phyloP scores from a whole-genome alignment of 345 rosid species.

The Tarenaya hassleriana region DNA sequence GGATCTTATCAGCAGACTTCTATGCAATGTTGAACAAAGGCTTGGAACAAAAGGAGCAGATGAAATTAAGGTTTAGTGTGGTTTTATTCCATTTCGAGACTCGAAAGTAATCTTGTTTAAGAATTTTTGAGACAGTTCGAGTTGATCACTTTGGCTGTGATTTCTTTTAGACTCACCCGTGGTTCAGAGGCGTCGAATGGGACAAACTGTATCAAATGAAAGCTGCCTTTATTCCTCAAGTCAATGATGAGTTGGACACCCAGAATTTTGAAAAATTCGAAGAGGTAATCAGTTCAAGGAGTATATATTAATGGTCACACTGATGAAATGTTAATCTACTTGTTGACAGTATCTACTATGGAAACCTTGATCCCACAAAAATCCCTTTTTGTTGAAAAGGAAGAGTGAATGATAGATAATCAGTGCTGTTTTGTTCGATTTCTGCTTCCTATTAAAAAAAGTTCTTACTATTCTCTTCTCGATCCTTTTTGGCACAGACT shows the following conservation, averaged over 20 bases:
- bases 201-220: slow-evolving; percentile 75
- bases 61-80: slow-evolving; percentile 85
- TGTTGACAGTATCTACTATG: no score
- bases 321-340: slow-evolving; percentile 8
- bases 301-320: slow-evolving; percentile 5
- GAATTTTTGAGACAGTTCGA: slow-evolving; percentile 1
- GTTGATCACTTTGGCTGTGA: slow-evolving; percentile 21
- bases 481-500: slow-evolving; percentile 42
- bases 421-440: no score
- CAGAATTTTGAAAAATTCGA: slow-evolving; percentile 98
- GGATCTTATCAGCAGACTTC: slow-evolving; percentile 79
- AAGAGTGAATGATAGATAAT: no score
- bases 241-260: slow-evolving; percentile 96
- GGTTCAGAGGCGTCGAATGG: slow-evolving; percentile 85
- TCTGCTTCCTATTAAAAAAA: slow-evolving; percentile 10
- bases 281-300: slow-evolving; percentile 48
- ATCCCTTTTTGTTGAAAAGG: slow-evolving; percentile 10
- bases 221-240: slow-evolving; percentile 97
- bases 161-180: slow-evolving; percentile 68
- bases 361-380: slow-evolving; percentile 15
- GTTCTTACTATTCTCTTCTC: slow-evolving; percentile 21
- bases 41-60: slow-evolving; percentile 87
- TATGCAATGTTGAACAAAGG: slow-evolving; percentile 88
- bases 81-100: slow-evolving; percentile 36
- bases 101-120: background rate